Percentiles rank a stretch among this genome's conserved stretches.
Evolutionary conservation across 2,329 filamentous ascomycete species (phyloP).

Genomic region (Pseudogymnoascus verrucosus): DNA sequence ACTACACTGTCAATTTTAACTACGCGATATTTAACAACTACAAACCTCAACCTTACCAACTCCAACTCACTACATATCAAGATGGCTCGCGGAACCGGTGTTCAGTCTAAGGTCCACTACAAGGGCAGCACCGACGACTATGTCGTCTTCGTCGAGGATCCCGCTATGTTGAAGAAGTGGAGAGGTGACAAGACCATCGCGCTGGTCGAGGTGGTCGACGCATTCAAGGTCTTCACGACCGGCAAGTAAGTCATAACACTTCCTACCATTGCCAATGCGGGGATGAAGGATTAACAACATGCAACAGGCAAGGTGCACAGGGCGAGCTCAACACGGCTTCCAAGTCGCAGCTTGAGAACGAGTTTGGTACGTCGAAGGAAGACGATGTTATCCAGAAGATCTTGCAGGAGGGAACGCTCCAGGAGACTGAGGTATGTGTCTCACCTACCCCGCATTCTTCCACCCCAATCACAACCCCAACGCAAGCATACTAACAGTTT

Average conservation of each 20-base stretch:
- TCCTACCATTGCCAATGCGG: background rate
- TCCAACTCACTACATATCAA: background rate
- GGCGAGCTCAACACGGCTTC: constrained; percentile 71
- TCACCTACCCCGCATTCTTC: background rate
- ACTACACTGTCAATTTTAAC: background rate
- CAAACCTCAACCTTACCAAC: background rate
- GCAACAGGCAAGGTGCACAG: constrained; percentile 36
- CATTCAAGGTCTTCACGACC: constrained; percentile 84
- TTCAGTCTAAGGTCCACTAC: constrained; percentile 59
- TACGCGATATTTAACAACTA: background rate
- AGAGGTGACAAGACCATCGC: constrained; percentile 69
- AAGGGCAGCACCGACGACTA: constrained; percentile 62
- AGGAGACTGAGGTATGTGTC: constrained; percentile 48
- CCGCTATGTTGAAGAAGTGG: constrained; percentile 69
- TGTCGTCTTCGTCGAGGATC: constrained; percentile 55
- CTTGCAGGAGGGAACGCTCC: constrained; percentile 63
- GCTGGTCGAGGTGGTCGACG: constrained; percentile 74
- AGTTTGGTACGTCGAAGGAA: constrained; percentile 75
- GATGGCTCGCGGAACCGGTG: constrained; percentile 50
- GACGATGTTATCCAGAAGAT: constrained; percentile 80
- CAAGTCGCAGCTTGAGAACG: constrained; percentile 66
- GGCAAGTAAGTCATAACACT: constrained; percentile 61
- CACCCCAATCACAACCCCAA: background rate
- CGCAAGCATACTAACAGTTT: background rate
- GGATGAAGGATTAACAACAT: background rate